Conservation (phyloP, 495 filamentous ascomycete genomes). For the Penicillium coprophilum region DNA sequence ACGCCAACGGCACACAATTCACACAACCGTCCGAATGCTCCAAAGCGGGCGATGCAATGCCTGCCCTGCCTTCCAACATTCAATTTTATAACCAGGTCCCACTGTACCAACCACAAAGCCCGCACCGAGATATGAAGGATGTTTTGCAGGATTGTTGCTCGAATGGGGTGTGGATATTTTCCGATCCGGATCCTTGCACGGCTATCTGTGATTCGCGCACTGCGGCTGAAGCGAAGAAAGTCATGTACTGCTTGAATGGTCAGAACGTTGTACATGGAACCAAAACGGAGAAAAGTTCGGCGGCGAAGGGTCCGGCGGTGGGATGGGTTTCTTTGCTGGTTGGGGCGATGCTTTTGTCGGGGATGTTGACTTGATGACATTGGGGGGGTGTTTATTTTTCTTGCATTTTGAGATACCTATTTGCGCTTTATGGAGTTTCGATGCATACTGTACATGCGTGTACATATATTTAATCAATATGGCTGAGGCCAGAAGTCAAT, state of each 20-base stretch:
- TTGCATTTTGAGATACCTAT: slow-evolving; percentile 9
- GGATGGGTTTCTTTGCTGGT: slow-evolving; percentile 4
- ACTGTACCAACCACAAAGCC: slow-evolving; percentile 18
- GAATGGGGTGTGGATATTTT: slow-evolving; percentile 13
- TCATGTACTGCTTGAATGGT: slow-evolving; percentile 24
- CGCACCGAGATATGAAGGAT: slow-evolving; percentile 7
- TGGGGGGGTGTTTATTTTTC: slow-evolving; percentile 16
- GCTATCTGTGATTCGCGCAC: slow-evolving; percentile 19
- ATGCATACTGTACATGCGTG: no score
- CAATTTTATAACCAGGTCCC: slow-evolving; percentile 22
- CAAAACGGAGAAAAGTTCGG: slow-evolving; percentile 1
- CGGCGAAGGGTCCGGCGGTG: background rate
- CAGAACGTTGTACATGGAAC: slow-evolving; percentile 13
- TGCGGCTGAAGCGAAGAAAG: slow-evolving; percentile 8
- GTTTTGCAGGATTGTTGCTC: slow-evolving; percentile 17
- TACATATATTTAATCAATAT: background rate
- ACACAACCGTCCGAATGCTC: slow-evolving; percentile 18
- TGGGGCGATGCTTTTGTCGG: slow-evolving; percentile 14
- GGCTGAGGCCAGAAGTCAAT: background rate
- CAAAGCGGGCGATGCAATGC: slow-evolving; percentile 12
- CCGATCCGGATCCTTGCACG: slow-evolving; percentile 22
- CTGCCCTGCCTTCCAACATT: slow-evolving; percentile 4
- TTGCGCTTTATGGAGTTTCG: slow-evolving; percentile 6
- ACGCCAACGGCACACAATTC: slow-evolving; percentile 3
- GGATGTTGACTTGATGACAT: slow-evolving; percentile 6